Percentiles rank a stretch among this genome's conserved stretches.
Conservation (phyloP, 164 flowering plant species). For the Annona squamosa region DNA sequence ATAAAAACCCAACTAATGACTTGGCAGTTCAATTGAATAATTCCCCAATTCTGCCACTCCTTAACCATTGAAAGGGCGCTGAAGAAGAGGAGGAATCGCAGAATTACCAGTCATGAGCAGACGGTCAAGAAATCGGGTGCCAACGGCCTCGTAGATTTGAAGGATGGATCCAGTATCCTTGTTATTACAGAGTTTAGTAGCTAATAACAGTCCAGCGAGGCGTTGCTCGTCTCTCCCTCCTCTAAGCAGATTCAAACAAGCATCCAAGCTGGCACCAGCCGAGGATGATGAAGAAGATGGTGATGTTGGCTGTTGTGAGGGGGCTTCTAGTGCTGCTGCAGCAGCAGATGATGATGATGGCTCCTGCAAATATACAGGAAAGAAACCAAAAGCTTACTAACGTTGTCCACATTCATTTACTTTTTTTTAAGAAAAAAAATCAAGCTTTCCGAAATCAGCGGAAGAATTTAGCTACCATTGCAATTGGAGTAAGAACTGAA, state of each 20-base stretch:
- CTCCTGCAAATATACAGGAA: background rate
- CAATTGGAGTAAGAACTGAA: background rate
- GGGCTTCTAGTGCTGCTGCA: background rate
- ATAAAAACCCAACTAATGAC: background rate
- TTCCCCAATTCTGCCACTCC: background rate
- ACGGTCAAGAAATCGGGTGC: conserved; percentile 67
- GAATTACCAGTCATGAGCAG: conserved; percentile 70
- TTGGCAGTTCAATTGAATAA: background rate
- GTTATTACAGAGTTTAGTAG: conserved; percentile 56
- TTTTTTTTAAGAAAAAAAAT: background rate
- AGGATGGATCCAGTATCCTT: conserved; percentile 54
- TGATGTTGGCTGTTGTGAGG: background rate
- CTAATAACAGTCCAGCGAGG: conserved; percentile 82
- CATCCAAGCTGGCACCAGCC: conserved; percentile 44
- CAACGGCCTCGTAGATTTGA: conserved; percentile 63
- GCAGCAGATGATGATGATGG: background rate
- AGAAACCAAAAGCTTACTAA: background rate
- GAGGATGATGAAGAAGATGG: background rate
- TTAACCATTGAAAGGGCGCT: background rate
- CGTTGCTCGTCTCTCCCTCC: conserved; percentile 90
- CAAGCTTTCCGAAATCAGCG: background rate
- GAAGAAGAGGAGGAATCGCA: background rate
- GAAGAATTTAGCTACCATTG: background rate
- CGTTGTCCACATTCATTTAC: background rate
- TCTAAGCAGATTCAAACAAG: conserved; percentile 68